These are phyloP conservation scores for Lavandula angustifolia DNA, from an alignment of 257 asterid species.

Conservation along the genomic window DNA sequence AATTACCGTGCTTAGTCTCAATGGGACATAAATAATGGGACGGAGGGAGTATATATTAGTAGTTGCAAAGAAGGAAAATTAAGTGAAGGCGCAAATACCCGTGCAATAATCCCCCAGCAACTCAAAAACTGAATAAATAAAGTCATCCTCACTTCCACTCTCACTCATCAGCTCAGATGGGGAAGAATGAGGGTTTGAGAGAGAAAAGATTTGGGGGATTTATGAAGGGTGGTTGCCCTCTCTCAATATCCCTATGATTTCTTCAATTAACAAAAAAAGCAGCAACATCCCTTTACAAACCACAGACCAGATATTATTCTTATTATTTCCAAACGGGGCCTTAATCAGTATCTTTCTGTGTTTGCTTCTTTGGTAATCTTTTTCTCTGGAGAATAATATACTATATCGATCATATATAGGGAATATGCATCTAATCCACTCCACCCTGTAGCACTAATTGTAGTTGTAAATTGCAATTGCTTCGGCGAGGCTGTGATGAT, in stretches of 20 bases:
- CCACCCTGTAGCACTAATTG: no score
- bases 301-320: background rate
- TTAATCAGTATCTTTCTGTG: no score
- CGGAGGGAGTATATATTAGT: no score
- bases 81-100: background rate
- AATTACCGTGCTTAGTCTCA: no score
- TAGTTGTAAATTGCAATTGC: no score
- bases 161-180: slow-evolving; percentile 14
- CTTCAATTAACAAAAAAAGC: background rate
- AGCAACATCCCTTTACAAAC: slow-evolving; percentile 30
- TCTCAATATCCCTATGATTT: slow-evolving; percentile 26
- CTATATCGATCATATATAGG: no score
- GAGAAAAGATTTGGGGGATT: slow-evolving; percentile 11
- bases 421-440: no score
- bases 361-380: no score
- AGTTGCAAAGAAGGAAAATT: background rate
- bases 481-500: slow-evolving; percentile 36
- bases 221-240: slow-evolving; percentile 36
- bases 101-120: no score
- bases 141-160: background rate
- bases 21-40: no score
- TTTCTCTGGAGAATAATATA: no score
- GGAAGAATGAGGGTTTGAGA: slow-evolving; percentile 25
- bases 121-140: background rate
- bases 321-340: no score